Evolutionary conservation across 139 green algal genomes (phyloP), one percentile per base, ranked within the genome.

Genomic region (Parachlorella kessleri): DNA sequence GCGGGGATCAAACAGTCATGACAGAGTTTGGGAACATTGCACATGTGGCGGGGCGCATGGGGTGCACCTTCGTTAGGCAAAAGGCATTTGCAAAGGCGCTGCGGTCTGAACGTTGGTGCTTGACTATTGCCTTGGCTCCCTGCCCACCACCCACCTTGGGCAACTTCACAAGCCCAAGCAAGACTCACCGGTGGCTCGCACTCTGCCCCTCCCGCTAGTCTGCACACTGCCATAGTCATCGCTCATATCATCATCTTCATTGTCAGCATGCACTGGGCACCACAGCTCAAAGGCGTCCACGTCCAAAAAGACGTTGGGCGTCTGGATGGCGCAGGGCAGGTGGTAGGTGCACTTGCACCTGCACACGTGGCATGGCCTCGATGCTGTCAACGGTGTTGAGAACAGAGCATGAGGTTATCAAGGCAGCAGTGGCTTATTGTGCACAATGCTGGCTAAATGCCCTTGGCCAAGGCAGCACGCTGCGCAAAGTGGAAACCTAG

Each of bases 231-330:
- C 48, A 59, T 59, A 55, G 42, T 80, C 72, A 7, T 84, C 79
- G 32, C 59, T 66, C 36, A 10, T 33, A 39, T 48, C 48, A 7
- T 64, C 65, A 26, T 75, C 36, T 28, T 75, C 69, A n/a, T 24
- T 66, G 42, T 80, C 70, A 5, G 42, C 33, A 26, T 85, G 80
- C 8, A n/a, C 14, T 14, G 80, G 80, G 73, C 80, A 85, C 72
- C 72, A 80, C 10, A 72, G 26, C 64, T 85, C 73, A n/a, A 73
- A 85, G 36, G 28, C 63, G 4, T 67, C 55, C 8, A 53, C 10
- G 8, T 85, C 80, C 42, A 85, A 41, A 39, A 79, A 23, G 23
- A 85, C 72, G 41, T 74, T 37, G 24, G 40, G 64, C 0, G 80
- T 42, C 1, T 30, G 35, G 55, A 79, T 8, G 2, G 80, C 80